Conservation (phyloP, 495 filamentous ascomycete genomes). For the Geoglossum glabrum region DNA sequence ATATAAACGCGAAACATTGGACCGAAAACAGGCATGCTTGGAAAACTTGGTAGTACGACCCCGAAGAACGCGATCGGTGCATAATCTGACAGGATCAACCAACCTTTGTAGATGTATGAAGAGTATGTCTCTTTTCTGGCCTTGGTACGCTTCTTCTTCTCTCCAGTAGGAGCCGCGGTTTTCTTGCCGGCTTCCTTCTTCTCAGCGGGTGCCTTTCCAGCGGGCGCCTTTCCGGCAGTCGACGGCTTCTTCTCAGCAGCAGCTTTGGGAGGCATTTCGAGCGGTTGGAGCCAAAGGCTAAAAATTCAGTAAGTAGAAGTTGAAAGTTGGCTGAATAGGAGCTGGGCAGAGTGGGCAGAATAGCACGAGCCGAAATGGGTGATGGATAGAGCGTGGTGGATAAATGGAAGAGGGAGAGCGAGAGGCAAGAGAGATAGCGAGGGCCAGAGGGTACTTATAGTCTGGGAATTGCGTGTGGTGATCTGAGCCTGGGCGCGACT, state of each 20-base stretch:
- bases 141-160: slow-evolving; percentile 99
- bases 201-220: slow-evolving; percentile 74
- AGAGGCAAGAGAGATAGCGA: slow-evolving; percentile 3
- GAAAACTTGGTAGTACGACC: slow-evolving; percentile 8
- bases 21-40: no score
- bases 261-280: slow-evolving; percentile 86
- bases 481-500: slow-evolving; percentile 1
- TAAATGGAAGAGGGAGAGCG: slow-evolving; percentile 3
- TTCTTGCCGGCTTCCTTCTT: slow-evolving; percentile 99
- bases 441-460: slow-evolving; percentile 7
- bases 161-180: slow-evolving; percentile 73
- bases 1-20: background rate
- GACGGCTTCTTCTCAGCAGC: slow-evolving; percentile 88
- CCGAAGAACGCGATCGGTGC: background rate
- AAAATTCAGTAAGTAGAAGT: background rate
- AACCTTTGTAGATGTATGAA: slow-evolving; percentile 99
- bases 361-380: background rate
- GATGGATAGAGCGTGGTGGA: slow-evolving; percentile 8
- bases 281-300: background rate
- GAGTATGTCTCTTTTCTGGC: slow-evolving; percentile 99
- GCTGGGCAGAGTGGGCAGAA: background rate
- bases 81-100: slow-evolving; percentile 14
- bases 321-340: background rate
- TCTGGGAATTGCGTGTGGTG: background rate
- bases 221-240: slow-evolving; percentile 90